Base-by-base conservation (phyloP, 2,329 filamentous ascomycete genomes). In the Arthrobotrys pseudoclavata region DNA sequence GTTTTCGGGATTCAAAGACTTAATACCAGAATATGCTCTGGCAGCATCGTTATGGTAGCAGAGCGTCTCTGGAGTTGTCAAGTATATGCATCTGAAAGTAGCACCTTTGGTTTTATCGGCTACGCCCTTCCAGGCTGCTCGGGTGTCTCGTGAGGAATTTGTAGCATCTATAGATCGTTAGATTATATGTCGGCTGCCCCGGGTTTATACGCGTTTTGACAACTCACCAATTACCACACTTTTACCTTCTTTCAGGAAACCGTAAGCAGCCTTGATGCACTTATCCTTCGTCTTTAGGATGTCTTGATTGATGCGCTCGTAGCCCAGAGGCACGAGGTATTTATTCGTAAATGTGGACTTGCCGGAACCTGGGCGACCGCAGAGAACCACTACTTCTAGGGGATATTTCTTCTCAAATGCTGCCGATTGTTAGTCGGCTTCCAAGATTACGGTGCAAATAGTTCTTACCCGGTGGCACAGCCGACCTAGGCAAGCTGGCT, bases 281-380 rank as follows among this genome's bases (percentile, higher is more conserved):
- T 89, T 91, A 57, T 90, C 87, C 76, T 87, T 79, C 84, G 89
- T 91, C 84, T 97, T 97, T 55, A 97, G 86, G 1, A 87, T 88
- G 83, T 98, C 96, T 85, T 98, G 96, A 81, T 98, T 99, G 31
- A 97, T 89, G 57, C 96, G 89, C 82, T 89, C 88, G 83, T 97
- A 98, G 2, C 90, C 92, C 29, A 96, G 84, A 24, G 92, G 91
- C 82, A 94, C 87, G 40, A 98, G 85, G 79, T 92, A 85, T 79
- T 88, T 90, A 89, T 91, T 93, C 84, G 91, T 97, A 82, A 96
- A 97, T 0, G 93, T 95, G 45, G 93, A 97, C 84, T 99, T 98
- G 18, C 96, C 96, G 1, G 93, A 90, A 0, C 92, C 94, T 0
- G 96, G 96, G 57, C 92, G 93, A 0, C 96, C 96, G 82, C 92